A percentile compares a stretch with the other conserved stretches of the same genome.
phyloP scores from a whole-genome alignment of 495 filamentous ascomycete genomes.

The Penicillium pancosmium region DNA sequence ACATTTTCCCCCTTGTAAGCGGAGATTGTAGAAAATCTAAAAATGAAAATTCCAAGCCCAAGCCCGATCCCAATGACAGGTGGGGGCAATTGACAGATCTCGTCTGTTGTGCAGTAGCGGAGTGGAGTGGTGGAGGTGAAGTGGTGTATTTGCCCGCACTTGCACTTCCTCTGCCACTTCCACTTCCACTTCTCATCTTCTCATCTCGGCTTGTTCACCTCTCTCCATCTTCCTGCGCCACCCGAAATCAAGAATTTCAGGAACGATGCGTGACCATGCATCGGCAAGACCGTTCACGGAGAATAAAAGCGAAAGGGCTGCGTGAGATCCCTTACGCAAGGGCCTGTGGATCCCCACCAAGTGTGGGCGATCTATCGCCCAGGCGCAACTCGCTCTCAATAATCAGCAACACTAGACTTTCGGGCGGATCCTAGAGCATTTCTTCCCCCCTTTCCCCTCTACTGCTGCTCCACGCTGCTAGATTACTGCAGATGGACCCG shows the following conservation, averaged over 20 bases:
- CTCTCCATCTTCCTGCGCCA: not conserved
- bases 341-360: constrained; percentile 9
- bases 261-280: constrained; percentile 3
- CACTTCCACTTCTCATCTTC: not conserved
- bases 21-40: not conserved
- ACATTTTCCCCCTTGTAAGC: not conserved
- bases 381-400: not conserved
- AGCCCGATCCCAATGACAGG: constrained; percentile 1
- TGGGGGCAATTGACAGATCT: constrained; percentile 11
- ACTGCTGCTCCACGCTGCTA: not conserved
- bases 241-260: not conserved
- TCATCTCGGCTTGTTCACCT: not conserved
- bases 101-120: constrained; percentile 8
- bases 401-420: constrained; percentile 3
- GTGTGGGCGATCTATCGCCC: constrained; percentile 4
- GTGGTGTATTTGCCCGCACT: not conserved
- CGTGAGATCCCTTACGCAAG: constrained; percentile 12
- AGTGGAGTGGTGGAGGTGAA: too few relatives aligned
- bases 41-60: too few relatives aligned
- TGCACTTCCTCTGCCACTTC: not conserved
- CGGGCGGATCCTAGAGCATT: not conserved
- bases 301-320: constrained; percentile 4
- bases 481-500: not conserved
- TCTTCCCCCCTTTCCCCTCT: not conserved
- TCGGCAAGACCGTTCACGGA: constrained; percentile 2